These are phyloP conservation scores for Onygenales sp. DNA, from an alignment of 2,329 filamentous ascomycete genomes.

Conservation along the genomic window DNA sequence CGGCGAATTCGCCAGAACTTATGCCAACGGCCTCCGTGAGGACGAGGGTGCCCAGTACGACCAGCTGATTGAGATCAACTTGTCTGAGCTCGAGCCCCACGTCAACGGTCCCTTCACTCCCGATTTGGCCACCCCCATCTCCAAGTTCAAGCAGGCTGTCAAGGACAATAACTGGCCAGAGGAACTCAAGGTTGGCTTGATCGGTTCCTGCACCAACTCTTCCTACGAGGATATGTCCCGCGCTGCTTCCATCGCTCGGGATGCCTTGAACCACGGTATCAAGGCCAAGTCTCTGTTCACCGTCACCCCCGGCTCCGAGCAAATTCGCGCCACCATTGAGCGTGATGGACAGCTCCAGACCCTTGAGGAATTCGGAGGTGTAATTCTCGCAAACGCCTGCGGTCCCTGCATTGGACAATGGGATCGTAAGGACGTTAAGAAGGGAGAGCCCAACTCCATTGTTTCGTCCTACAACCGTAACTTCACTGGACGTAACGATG, in stretches of 20 bases:
- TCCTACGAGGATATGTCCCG: constrained; percentile 87
- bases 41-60: constrained; percentile 94
- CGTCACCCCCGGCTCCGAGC: constrained; percentile 92
- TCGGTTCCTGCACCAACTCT: constrained; percentile 96
- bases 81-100: constrained; percentile 89
- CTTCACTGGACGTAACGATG: constrained; percentile 96
- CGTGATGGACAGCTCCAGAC: constrained; percentile 87
- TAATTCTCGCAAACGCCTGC: constrained; percentile 92
- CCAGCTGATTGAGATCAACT: constrained; percentile 90
- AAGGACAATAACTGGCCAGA: constrained; percentile 94
- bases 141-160: constrained; percentile 90
- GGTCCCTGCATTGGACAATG: constrained; percentile 91
- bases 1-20: constrained; percentile 77
- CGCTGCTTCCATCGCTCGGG: constrained; percentile 79
- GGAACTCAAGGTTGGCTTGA: constrained; percentile 91
- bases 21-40: constrained; percentile 74
- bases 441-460: constrained; percentile 93
- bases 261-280: constrained; percentile 83
- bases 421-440: constrained; percentile 88
- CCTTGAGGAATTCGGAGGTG: constrained; percentile 90
- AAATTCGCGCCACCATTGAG: constrained; percentile 87
- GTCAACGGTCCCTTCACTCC: constrained; percentile 99
- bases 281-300: constrained; percentile 92
- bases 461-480: constrained; percentile 99
- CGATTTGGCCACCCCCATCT: constrained; percentile 94